phyloP scores from a whole-genome alignment of 1,284 basidiomycete genomes.

The Fomitopsis palustris region DNA sequence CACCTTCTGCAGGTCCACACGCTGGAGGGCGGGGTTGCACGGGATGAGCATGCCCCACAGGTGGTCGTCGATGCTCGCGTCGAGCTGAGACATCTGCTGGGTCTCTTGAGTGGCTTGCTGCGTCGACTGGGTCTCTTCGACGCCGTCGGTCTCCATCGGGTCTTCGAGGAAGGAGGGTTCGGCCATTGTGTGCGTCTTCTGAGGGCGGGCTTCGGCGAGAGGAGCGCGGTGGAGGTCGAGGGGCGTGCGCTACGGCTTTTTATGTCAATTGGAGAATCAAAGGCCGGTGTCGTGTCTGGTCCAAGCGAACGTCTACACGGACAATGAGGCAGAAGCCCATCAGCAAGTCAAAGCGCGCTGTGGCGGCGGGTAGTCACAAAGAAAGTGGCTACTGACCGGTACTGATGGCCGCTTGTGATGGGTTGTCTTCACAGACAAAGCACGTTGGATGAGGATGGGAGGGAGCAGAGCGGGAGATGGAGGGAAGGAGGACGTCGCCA shows the following conservation, averaged over 20 bases:
- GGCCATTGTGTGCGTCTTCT: neutral
- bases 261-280: neutral
- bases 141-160: neutral
- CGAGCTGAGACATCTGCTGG: slow-evolving; percentile 26
- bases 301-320: neutral
- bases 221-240: neutral
- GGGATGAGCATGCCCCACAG: slow-evolving; percentile 71
- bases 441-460: too few species aligned
- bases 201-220: neutral
- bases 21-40: slow-evolving; percentile 42
- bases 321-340: neutral
- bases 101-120: slow-evolving; percentile 33
- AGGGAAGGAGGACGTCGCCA: neutral
- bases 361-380: neutral
- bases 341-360: neutral
- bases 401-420: too few species aligned
- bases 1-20: slow-evolving; percentile 59
- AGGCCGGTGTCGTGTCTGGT: neutral
- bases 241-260: neutral
- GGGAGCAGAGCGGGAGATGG: neutral
- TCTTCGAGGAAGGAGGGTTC: neutral
- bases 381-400: too few species aligned
- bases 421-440: too few species aligned
- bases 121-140: slow-evolving; percentile 49
- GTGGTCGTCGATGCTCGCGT: slow-evolving; percentile 36